A percentile compares a stretch with the other conserved stretches of the same genome.
Conservation (phyloP, 768 basidiomycete genomes). For the Russula emetica region DNA sequence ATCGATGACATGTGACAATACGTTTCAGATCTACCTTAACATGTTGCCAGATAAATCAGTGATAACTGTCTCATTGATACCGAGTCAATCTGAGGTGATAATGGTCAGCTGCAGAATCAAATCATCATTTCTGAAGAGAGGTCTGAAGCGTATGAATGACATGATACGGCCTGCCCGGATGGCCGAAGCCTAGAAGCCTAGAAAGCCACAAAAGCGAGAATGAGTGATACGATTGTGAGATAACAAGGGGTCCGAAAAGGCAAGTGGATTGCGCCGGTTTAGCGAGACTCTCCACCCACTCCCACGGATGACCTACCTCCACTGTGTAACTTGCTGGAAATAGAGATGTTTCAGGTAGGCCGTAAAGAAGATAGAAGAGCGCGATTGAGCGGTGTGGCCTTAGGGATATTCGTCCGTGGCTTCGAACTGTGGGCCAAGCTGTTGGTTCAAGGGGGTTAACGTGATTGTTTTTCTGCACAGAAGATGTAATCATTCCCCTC, state of each 20-base stretch:
- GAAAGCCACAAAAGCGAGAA: no score
- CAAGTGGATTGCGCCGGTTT: not conserved
- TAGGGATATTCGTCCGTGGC: not conserved
- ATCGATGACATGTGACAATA: no score
- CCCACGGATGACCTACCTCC: not conserved
- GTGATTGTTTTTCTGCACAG: not conserved
- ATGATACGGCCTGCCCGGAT: no score
- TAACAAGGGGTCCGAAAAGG: not conserved
- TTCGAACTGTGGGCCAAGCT: slow-evolving; percentile 1
- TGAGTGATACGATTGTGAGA: slow-evolving; percentile 3
- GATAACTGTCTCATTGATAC: no score
- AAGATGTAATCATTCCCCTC: not conserved
- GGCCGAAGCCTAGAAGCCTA: not conserved
- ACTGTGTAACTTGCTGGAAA: not conserved
- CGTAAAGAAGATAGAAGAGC: not conserved
- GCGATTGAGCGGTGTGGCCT: not conserved
- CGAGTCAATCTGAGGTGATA: no score
- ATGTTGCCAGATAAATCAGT: no score
- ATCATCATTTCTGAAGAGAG: no score
- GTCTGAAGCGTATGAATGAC: no score
- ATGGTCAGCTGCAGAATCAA: no score
- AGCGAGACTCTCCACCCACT: not conserved
- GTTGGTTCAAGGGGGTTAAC: slow-evolving; percentile 1
- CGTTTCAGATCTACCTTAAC: no score
- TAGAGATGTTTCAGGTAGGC: not conserved